These are phyloP conservation scores for Suillus alpinus DNA, from an alignment of 768 basidiomycete genomes.

Conservation along the genomic window DNA sequence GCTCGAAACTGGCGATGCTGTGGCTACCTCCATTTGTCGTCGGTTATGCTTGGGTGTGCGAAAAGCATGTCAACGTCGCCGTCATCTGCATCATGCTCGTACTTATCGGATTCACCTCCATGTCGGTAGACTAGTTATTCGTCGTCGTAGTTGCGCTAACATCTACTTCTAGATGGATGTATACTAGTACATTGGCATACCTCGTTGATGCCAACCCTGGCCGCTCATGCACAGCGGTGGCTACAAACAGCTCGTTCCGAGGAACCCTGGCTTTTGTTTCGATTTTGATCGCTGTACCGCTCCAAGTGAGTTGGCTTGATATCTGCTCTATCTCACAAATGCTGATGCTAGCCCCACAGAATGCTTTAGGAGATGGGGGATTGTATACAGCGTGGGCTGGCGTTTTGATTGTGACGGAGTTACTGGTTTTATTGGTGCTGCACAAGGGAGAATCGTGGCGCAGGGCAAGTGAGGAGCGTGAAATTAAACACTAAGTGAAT, in stretches of 20 bases:
- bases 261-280: slow-evolving; percentile 66
- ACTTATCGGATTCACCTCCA: slow-evolving; percentile 66
- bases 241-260: slow-evolving; percentile 74
- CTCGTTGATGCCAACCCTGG: slow-evolving; percentile 86
- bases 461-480: slow-evolving; percentile 40
- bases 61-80: slow-evolving; percentile 60
- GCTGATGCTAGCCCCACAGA: slow-evolving; percentile 31
- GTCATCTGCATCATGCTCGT: slow-evolving; percentile 73
- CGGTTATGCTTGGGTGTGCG: slow-evolving; percentile 73
- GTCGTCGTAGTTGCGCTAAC: background rate
- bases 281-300: slow-evolving; percentile 69
- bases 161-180: slow-evolving; percentile 44
- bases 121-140: slow-evolving; percentile 44
- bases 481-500: slow-evolving; percentile 17
- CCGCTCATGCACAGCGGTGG: slow-evolving; percentile 70
- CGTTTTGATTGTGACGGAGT: slow-evolving; percentile 49
- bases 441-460: slow-evolving; percentile 63
- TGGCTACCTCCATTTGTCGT: slow-evolving; percentile 55
- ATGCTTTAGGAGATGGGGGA: slow-evolving; percentile 75
- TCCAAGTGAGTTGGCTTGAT: slow-evolving; percentile 40
- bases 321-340: background rate
- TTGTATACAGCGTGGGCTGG: slow-evolving; percentile 68
- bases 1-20: slow-evolving; percentile 55
- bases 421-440: slow-evolving; percentile 56
- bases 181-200: slow-evolving; percentile 74